Percentiles rank a stretch among this genome's conserved stretches.
Evolutionary conservation across 192 early-diverging fungal species (phyloP).

Genomic region (Linnemannia elongata): DNA sequence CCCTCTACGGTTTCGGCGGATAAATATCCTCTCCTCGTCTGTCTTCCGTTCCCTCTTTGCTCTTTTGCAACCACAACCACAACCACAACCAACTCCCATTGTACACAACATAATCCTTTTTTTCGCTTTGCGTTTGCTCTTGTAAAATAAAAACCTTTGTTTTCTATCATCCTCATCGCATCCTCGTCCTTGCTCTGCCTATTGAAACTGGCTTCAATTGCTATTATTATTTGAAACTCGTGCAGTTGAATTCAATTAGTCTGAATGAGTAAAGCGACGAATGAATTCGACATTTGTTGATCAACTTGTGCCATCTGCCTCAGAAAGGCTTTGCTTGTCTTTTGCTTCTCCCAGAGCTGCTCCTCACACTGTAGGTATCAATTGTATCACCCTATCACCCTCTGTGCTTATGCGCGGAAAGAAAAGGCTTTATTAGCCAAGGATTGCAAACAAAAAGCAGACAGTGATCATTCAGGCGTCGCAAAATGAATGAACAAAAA

Average conservation of each 20-base stretch:
- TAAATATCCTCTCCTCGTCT: slow-evolving; percentile 34
- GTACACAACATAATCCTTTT: slow-evolving; percentile 23
- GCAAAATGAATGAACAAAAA: not conserved
- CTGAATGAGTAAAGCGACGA: not conserved
- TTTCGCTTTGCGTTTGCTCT: slow-evolving; percentile 40
- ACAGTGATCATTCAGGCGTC: too few species aligned
- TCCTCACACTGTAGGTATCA: too few species aligned
- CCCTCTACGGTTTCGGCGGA: slow-evolving; percentile 82
- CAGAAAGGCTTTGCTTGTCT: too few species aligned
- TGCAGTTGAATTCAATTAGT: not conserved
- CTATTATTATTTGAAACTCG: not conserved
- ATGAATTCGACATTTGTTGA: not conserved
- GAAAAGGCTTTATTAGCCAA: too few species aligned
- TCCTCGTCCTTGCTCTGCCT: not conserved
- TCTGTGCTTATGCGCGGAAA: not conserved
- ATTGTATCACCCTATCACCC: not conserved
- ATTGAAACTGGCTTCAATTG: not conserved
- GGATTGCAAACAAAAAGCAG: not conserved
- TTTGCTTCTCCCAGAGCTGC: too few species aligned
- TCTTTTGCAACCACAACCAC: slow-evolving; percentile 14
- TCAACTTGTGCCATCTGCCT: not conserved
- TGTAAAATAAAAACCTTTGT: slow-evolving; percentile 48
- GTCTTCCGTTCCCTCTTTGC: not conserved
- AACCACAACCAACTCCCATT: not conserved
- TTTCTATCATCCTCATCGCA: not conserved